Conservation (phyloP, 2,329 filamentous ascomycete genomes). For the Niveomyces coronatus region DNA sequence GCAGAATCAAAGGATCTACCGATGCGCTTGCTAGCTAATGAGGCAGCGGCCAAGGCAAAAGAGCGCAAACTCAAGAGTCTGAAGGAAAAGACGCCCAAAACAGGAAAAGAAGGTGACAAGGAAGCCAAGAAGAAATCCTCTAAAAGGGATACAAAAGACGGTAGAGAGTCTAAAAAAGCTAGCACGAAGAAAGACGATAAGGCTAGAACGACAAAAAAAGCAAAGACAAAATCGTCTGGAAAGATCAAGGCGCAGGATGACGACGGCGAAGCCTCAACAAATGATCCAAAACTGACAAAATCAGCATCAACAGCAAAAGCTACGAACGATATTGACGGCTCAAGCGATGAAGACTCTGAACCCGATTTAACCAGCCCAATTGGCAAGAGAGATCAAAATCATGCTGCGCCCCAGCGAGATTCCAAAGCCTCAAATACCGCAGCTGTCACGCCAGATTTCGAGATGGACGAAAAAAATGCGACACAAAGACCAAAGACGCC, state of each 20-base stretch:
- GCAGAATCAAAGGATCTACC: constrained; percentile 28
- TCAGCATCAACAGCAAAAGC: not conserved
- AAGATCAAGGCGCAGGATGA: constrained; percentile 13
- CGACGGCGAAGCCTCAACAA: constrained; percentile 11
- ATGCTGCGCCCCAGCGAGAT: no score
- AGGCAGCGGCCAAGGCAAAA: constrained; percentile 56
- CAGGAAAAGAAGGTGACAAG: constrained; percentile 21
- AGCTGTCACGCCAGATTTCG: not conserved
- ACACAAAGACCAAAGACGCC: not conserved
- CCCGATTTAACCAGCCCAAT: no score
- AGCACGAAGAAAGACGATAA: constrained; percentile 5
- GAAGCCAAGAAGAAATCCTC: constrained; percentile 7
- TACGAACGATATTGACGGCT: no score
- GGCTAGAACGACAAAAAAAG: constrained; percentile 5
- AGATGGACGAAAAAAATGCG: not conserved
- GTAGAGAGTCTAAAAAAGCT: constrained; percentile 21
- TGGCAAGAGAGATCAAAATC: no score
- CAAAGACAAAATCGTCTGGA: not conserved
- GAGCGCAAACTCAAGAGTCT: constrained; percentile 43
- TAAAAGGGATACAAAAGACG: constrained; percentile 13
- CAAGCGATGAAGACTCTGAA: not conserved
- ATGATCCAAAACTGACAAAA: not conserved
- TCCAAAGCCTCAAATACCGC: no score
- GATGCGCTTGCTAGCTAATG: constrained; percentile 48
- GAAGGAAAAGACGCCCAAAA: constrained; percentile 43